These are phyloP conservation scores for Pseudozyma hubeiensis DNA, from an alignment of 1,284 basidiomycete species.

Conservation along the genomic window DNA sequence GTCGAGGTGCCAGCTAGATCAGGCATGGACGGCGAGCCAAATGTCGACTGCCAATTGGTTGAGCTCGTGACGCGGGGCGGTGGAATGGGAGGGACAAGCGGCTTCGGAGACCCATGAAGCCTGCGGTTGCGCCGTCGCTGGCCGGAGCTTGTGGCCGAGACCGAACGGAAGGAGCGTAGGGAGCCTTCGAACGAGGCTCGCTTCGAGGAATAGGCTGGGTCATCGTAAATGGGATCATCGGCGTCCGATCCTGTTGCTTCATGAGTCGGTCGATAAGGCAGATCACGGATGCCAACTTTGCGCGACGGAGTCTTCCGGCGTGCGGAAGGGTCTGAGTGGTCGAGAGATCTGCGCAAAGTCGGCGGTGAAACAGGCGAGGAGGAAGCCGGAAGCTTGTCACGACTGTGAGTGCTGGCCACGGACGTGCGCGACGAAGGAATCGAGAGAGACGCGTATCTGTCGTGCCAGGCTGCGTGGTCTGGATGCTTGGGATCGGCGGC, in stretches of 20 bases:
- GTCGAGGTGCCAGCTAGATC: slow-evolving; percentile 21
- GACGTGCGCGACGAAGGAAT: slow-evolving; percentile 24
- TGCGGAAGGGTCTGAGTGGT: slow-evolving; percentile 14
- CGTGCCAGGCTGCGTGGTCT: slow-evolving; percentile 39
- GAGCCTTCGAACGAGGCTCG: slow-evolving; percentile 37
- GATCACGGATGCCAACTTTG: slow-evolving; percentile 13
- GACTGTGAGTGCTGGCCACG: slow-evolving; percentile 19
- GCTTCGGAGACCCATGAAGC: slow-evolving; percentile 25
- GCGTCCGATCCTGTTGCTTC: slow-evolving; percentile 29
- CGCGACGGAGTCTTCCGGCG: slow-evolving; percentile 19
- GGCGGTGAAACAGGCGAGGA: slow-evolving; percentile 4
- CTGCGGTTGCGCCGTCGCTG: slow-evolving; percentile 24
- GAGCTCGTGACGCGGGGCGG: slow-evolving; percentile 43
- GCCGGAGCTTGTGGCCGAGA: slow-evolving; percentile 21
- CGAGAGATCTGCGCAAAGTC: slow-evolving; percentile 22
- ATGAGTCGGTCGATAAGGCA: slow-evolving; percentile 6
- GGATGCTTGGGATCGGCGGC: slow-evolving; percentile 44
- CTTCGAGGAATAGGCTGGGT: slow-evolving; percentile 13
- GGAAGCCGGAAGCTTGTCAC: slow-evolving; percentile 15
- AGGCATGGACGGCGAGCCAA: slow-evolving; percentile 34
- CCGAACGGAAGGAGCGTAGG: slow-evolving; percentile 20
- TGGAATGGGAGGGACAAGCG: slow-evolving; percentile 38
- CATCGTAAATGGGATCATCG: slow-evolving; percentile 21
- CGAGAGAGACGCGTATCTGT: slow-evolving; percentile 28
- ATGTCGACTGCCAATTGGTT: slow-evolving; percentile 38